A percentile compares a stretch with the other conserved stretches of the same genome.
These are phyloP conservation scores for Coemansia sp. DNA, from an alignment of 192 early-diverging fungal genomes.

Conservation along the genomic window DNA sequence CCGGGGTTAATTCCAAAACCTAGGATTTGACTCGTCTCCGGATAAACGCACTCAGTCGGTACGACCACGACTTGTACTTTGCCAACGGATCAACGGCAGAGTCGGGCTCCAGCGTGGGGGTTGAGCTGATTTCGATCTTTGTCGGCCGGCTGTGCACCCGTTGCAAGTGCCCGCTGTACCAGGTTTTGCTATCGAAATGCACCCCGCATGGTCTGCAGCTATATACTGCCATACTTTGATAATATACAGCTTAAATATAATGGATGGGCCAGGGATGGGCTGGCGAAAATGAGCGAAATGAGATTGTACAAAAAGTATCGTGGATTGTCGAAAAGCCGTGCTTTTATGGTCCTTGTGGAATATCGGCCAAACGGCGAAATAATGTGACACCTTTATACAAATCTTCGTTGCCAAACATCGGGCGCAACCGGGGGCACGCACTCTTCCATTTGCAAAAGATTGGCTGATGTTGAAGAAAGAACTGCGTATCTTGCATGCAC, in stretches of 20 bases:
- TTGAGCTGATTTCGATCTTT: slow-evolving; percentile 9
- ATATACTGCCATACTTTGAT: slow-evolving; percentile 21
- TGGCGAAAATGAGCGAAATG: not conserved
- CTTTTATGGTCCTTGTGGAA: too few relatives aligned
- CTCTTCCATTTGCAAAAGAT: not conserved
- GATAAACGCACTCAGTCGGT: slow-evolving; percentile 1
- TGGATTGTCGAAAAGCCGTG: too few relatives aligned
- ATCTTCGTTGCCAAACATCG: not conserved
- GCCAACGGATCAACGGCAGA: not conserved
- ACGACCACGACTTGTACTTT: slow-evolving; percentile 1
- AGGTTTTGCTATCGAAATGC: slow-evolving; percentile 27
- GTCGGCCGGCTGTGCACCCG: slow-evolving; percentile 7
- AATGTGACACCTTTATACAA: not conserved
- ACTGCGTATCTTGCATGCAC: not conserved
- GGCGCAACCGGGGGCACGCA: not conserved
- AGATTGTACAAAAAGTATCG: not conserved
- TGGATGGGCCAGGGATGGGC: not conserved
- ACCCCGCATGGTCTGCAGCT: slow-evolving; percentile 22
- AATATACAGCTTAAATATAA: not conserved
- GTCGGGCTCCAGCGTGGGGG: not conserved
- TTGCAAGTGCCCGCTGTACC: slow-evolving; percentile 31
- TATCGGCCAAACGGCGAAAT: not conserved
- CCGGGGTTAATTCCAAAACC: not conserved
- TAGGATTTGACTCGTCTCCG: slow-evolving; percentile 1
- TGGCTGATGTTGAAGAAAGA: not conserved